A percentile compares a stretch with the other conserved stretches of the same genome.
Evolutionary conservation across 2,329 filamentous ascomycete species (phyloP).

Genomic region (Penicillium sp.): DNA sequence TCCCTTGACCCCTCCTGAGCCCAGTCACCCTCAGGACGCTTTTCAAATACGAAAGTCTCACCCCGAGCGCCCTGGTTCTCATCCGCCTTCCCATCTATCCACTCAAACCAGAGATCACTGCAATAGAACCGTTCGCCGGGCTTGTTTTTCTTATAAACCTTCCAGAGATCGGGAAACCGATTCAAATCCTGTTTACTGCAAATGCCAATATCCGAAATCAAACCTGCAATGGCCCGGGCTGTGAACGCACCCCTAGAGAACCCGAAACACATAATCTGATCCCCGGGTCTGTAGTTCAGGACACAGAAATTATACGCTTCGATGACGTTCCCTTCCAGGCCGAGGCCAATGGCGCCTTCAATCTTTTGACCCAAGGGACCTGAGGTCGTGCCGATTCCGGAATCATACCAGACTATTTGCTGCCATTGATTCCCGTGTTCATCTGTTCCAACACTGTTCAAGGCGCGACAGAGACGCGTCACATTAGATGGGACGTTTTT

Average conservation of each 20-base stretch:
- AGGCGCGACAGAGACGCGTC: conserved; percentile 33
- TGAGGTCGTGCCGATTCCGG: conserved; percentile 33
- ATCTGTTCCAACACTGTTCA: conserved; percentile 29
- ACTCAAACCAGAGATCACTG: conserved; percentile 24
- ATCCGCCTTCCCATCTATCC: conserved; percentile 22
- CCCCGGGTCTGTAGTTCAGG: conserved; percentile 20
- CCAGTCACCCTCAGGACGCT: conserved; percentile 13
- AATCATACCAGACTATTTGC: conserved; percentile 38
- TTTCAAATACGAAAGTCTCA: conserved; percentile 14
- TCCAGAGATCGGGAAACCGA: conserved; percentile 23
- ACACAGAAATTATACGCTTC: conserved; percentile 26
- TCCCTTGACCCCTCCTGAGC: conserved; percentile 17
- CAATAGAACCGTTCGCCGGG: conserved; percentile 18
- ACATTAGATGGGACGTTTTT: conserved; percentile 35
- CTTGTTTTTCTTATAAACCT: conserved; percentile 17
- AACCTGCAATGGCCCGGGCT: conserved; percentile 22
- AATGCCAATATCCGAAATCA: conserved; percentile 25
- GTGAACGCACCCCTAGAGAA: conserved; percentile 24
- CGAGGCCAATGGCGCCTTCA: conserved; percentile 25
- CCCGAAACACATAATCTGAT: conserved; percentile 25
- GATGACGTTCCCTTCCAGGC: conserved; percentile 22
- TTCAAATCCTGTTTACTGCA: conserved; percentile 20
- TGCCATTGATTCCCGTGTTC: conserved; percentile 26
- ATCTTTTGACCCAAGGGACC: conserved; percentile 26
- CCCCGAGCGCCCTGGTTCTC: conserved; percentile 19